Percentiles rank a stretch among this genome's conserved stretches.
Conservation (phyloP, 305 asterid species). For the Solanum hybrid region DNA sequence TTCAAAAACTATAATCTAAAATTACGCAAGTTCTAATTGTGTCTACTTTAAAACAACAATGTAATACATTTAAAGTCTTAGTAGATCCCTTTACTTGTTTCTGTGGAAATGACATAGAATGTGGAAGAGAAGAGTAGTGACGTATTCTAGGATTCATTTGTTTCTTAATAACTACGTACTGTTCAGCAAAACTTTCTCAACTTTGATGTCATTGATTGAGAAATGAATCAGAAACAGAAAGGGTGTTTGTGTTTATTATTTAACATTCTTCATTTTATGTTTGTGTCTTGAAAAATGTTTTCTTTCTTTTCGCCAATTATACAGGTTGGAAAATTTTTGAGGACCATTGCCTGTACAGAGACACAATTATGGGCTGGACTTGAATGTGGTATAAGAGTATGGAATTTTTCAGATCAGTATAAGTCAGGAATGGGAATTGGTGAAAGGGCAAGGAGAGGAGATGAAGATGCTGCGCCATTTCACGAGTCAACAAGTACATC, state of each 20-base stretch:
- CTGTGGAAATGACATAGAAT: not conserved
- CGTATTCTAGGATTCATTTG: not conserved
- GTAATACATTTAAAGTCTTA: not conserved
- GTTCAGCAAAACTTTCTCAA: not conserved
- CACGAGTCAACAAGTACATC: constrained; percentile 58
- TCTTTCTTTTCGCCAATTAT: not conserved
- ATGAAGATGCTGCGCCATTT: constrained; percentile 92
- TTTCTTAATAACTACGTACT: not conserved
- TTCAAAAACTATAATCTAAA: not conserved
- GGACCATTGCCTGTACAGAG: constrained; percentile 75
- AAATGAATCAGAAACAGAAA: not conserved
- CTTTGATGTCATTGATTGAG: not conserved
- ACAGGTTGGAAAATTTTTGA: constrained; percentile 74
- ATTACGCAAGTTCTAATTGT: not conserved
- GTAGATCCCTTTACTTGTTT: not conserved
- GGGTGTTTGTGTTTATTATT: not conserved
- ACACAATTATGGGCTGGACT: constrained; percentile 93
- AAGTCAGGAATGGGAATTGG: constrained; percentile 56
- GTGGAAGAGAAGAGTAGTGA: not conserved
- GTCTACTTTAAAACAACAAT: not conserved
- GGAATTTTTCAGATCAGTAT: constrained; percentile 70
- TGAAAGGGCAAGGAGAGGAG: constrained; percentile 75
- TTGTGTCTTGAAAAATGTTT: not conserved
- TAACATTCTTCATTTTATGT: not conserved
- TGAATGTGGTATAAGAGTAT: constrained; percentile 85